Evolutionary conservation across 169 alveolate species (phyloP).

Genomic region (Plasmodium cynomolgi): DNA sequence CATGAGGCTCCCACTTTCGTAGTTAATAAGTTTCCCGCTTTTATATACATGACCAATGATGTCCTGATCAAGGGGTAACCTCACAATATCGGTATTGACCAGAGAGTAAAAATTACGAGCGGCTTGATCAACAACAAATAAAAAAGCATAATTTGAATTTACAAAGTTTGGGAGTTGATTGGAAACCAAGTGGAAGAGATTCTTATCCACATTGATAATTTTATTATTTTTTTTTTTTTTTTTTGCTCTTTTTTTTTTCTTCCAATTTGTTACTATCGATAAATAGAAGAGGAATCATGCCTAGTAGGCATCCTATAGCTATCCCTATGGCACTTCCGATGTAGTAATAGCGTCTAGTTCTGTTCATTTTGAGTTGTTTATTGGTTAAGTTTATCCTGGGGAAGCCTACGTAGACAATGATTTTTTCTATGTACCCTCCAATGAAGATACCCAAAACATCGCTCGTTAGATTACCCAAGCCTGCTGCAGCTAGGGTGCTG

Average conservation of each 20-base stretch:
- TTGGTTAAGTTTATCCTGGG: conserved; percentile 56
- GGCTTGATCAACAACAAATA: conserved; percentile 21
- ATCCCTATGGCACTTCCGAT: conserved; percentile 68
- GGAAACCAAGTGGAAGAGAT: conserved; percentile 6
- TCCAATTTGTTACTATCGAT: conserved; percentile 62
- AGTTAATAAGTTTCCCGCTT: conserved; percentile 37
- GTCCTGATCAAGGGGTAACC: conserved; percentile 9
- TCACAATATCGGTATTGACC: background rate
- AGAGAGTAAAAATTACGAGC: background rate
- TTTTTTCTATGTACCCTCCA: conserved; percentile 76
- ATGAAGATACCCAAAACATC: conserved; percentile 75
- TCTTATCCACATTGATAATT: background rate
- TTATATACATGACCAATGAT: conserved; percentile 9
- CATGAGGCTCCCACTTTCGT: background rate
- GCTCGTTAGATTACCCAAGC: conserved; percentile 78
- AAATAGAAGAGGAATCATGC: conserved; percentile 61
- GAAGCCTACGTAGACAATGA: conserved; percentile 8
- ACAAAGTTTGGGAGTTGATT: conserved; percentile 9
- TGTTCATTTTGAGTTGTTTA: conserved; percentile 66
- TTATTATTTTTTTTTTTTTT: conserved; percentile 45
- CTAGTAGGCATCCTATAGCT: conserved; percentile 61
- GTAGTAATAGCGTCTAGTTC: conserved; percentile 57
- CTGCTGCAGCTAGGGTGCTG: conserved; percentile 84
- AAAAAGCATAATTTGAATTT: conserved; percentile 56
- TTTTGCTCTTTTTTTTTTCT: conserved; percentile 53